Percentiles rank a stretch among this genome's conserved stretches.
Evolutionary conservation across 345 rosid species (phyloP).

Genomic region (Ricinus communis): DNA sequence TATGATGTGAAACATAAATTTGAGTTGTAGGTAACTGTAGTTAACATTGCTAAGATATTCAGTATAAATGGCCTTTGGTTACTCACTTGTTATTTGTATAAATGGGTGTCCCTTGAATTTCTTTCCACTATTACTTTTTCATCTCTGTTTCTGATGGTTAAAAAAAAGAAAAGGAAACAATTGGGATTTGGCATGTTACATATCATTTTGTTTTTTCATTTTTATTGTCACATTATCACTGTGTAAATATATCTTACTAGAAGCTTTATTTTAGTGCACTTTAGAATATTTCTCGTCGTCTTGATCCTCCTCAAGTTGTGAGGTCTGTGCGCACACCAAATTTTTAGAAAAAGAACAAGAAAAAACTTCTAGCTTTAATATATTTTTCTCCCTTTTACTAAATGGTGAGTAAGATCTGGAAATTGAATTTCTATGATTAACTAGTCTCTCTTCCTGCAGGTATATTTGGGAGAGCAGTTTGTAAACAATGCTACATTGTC

Average conservation of each 20-base stretch:
- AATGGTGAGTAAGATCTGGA: background rate
- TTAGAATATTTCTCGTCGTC: background rate
- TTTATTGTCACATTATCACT: background rate
- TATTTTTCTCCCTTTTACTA: background rate
- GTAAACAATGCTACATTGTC: conserved; percentile 89
- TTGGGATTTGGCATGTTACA: background rate
- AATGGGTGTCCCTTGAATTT: background rate
- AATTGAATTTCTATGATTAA: background rate
- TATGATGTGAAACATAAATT: background rate
- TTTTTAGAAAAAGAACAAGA: too few relatives aligned
- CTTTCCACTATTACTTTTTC: background rate
- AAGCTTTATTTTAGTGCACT: background rate
- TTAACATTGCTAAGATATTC: background rate
- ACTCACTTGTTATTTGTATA: background rate
- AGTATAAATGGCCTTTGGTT: background rate
- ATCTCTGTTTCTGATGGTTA: background rate
- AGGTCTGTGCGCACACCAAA: background rate
- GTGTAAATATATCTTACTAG: too few relatives aligned
- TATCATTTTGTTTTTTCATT: background rate
- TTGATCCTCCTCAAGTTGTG: background rate
- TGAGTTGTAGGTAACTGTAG: background rate
- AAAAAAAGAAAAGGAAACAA: too few relatives aligned
- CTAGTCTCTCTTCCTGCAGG: conserved; percentile 44
- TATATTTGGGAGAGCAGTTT: conserved; percentile 91
- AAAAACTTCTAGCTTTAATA: too few relatives aligned